Evolutionary conservation across 129 eudicot species (phyloP), one percentile per base, ranked within the genome.

Genomic region (Chrysanthemum lavandulifolium): DNA sequence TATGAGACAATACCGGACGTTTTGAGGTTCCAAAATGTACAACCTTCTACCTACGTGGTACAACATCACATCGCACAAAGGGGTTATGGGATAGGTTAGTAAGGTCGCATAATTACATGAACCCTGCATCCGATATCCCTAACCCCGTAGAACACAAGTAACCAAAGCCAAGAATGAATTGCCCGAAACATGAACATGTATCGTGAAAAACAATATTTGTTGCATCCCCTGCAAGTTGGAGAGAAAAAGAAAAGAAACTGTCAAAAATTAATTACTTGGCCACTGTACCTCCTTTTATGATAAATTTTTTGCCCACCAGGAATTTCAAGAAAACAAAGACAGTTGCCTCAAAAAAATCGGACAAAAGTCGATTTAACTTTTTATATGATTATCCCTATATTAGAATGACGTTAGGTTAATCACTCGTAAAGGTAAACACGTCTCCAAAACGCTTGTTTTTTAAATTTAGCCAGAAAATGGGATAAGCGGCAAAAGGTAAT

Each of bases 161-260:
- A 88, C 83, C 74, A 87, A 74, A 83, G 96, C 96, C 96, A 88
- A 88, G 96, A 85, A 88, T 88, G 96, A 83, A 78, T 88, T 88
- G 96, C 96, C 96, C 59, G 83, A 59, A 68, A 64, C 66, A 73
- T 31, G 40, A 56, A 72, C 67, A 29, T 29, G 52, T 1, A n/a
- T 57, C 12, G 16, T 19, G 13, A 68, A 19, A 19, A 76, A 58
- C 15, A 16, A 62, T 3, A 21, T 58, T 14, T 18, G 29, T 19
- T 62, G 73, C 51, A 61, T 43, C 70, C 70, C 76, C 81, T 69
- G 72, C 66, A 77, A 40, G n/a, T 62, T 63, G 61, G 27, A 55
- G 2, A 19, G 53, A 23, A 71, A 58, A 2, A 1, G 0, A 65
- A 65, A 2, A 1, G 1, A 65, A 65, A 6, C 2, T 40, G 47